Percentiles rank a stretch among this genome's conserved stretches.
phyloP scores from a whole-genome alignment of 164 flowering plant genomes.

The Vitis amurensis region DNA sequence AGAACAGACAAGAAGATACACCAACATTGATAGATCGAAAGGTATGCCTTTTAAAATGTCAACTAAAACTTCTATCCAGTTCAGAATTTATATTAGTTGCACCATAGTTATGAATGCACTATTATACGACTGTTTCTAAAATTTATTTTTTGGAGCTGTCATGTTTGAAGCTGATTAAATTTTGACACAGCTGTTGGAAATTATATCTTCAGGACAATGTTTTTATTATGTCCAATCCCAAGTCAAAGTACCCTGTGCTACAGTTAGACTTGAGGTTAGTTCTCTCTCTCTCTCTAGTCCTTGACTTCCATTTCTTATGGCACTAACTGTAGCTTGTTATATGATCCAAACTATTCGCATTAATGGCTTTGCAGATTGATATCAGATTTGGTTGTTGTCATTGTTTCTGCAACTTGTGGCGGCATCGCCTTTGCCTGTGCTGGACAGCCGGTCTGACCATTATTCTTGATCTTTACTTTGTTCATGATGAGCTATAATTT shows the following conservation, averaged over 20 bases:
- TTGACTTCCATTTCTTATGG: neutral
- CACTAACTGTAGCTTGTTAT: neutral
- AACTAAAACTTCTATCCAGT: neutral
- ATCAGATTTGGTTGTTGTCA: slow-evolving; percentile 88
- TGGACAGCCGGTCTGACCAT: slow-evolving; percentile 84
- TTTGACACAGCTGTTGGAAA: slow-evolving; percentile 4
- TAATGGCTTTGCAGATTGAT: slow-evolving; percentile 61
- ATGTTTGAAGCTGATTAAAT: slow-evolving; percentile 2
- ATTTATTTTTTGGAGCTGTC: neutral
- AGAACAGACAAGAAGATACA: slow-evolving; percentile 77
- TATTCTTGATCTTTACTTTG: slow-evolving; percentile 8
- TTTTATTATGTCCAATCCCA: slow-evolving; percentile 85
- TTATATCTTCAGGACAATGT: slow-evolving; percentile 75
- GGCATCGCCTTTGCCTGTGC: slow-evolving; percentile 98
- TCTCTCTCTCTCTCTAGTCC: neutral
- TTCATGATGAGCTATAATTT: slow-evolving; percentile 9
- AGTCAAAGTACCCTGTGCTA: slow-evolving; percentile 85
- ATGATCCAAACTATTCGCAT: slow-evolving; percentile 10
- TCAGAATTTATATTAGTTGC: neutral
- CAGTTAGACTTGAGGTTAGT: slow-evolving; percentile 79
- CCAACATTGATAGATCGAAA: slow-evolving; percentile 86
- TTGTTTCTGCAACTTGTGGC: slow-evolving; percentile 97
- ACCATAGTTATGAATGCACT: too few relatives aligned
- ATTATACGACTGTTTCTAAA: neutral
- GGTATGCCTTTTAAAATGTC: slow-evolving; percentile 33